Percentiles rank a stretch among this genome's conserved stretches.
These are phyloP conservation scores for Cystofilobasidium bisporidii DNA, from an alignment of 768 basidiomycete species.

Conservation along the genomic window DNA sequence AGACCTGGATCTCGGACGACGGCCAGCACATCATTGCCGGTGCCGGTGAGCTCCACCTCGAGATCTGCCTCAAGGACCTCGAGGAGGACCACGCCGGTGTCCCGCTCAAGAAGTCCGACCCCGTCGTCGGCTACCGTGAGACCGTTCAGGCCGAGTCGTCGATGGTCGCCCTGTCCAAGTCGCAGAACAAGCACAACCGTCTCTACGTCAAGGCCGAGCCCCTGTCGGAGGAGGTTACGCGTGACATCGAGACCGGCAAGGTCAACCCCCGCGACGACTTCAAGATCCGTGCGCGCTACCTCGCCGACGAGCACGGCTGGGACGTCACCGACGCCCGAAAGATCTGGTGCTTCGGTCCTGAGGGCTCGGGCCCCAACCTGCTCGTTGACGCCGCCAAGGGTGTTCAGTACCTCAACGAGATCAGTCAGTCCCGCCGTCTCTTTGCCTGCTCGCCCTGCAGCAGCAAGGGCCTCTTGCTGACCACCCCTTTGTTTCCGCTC, in stretches of 20 bases:
- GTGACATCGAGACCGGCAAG: slow-evolving; percentile 80
- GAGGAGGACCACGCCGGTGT: slow-evolving; percentile 99
- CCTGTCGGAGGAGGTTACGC: slow-evolving; percentile 83
- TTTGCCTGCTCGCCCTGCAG: neutral
- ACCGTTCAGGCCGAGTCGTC: slow-evolving; percentile 92
- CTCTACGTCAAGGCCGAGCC: slow-evolving; percentile 88
- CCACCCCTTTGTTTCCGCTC: slow-evolving; percentile 39
- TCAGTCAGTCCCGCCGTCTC: slow-evolving; percentile 48
- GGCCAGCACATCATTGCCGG: slow-evolving; percentile 99
- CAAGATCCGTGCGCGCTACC: slow-evolving; percentile 85
- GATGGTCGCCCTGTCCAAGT: slow-evolving; percentile 94
- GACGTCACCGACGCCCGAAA: slow-evolving; percentile 98
- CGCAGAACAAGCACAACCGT: slow-evolving; percentile 99
- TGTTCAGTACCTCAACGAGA: slow-evolving; percentile 31
- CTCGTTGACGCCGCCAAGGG: slow-evolving; percentile 98
- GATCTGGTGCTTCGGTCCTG: slow-evolving; percentile 99
- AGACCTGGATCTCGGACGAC: slow-evolving; percentile 79
- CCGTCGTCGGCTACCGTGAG: slow-evolving; percentile 93
- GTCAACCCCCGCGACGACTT: slow-evolving; percentile 90
- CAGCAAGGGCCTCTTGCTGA: neutral
- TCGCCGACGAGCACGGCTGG: slow-evolving; percentile 96
- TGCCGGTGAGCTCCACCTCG: slow-evolving; percentile 97
- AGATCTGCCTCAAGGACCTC: slow-evolving; percentile 99
- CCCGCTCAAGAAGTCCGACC: slow-evolving; percentile 91
- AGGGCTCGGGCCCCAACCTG: slow-evolving; percentile 92